Conservation (phyloP, 2,329 filamentous ascomycete species). For the Neonectria neomacrospora region DNA sequence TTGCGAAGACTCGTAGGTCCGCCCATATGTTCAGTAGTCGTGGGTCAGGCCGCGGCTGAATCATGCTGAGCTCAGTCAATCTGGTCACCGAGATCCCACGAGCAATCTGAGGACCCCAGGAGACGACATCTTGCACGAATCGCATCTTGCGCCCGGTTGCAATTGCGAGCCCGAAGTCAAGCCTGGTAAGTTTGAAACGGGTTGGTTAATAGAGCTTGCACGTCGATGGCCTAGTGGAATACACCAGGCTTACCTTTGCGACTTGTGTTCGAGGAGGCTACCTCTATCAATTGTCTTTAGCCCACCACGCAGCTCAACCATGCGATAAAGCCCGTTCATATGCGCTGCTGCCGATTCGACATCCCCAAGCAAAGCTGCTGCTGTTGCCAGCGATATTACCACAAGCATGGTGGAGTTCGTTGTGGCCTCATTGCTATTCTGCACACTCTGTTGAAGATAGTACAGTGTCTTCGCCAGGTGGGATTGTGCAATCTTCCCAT, state of each 20-base stretch:
- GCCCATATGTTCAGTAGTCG: constrained; percentile 37
- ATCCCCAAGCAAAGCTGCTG: constrained; percentile 38
- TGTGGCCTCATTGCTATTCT: constrained; percentile 27
- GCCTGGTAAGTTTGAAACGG: not conserved
- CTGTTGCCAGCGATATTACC: constrained; percentile 36
- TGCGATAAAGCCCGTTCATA: constrained; percentile 39
- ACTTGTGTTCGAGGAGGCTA: constrained; percentile 32
- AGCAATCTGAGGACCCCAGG: constrained; percentile 29
- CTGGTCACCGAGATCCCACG: not conserved
- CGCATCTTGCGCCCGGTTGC: constrained; percentile 16
- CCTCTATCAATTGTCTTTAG: constrained; percentile 26
- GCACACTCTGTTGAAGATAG: constrained; percentile 33
- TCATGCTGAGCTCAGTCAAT: constrained; percentile 24
- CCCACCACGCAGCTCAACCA: constrained; percentile 41
- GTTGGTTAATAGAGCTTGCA: not conserved
- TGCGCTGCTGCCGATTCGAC: constrained; percentile 36
- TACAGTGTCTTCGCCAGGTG: constrained; percentile 37
- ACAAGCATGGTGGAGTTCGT: constrained; percentile 36
- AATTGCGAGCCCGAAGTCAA: constrained; percentile 30
- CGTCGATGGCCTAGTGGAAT: no score
- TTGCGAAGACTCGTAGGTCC: constrained; percentile 40
- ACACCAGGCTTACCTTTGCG: constrained; percentile 15
- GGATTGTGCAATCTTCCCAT: constrained; percentile 27
- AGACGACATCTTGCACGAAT: constrained; percentile 19
- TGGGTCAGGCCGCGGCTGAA: constrained; percentile 25